phyloP scores from a whole-genome alignment of 2,329 filamentous ascomycete genomes.

The Purpureocillium lavendulum region DNA sequence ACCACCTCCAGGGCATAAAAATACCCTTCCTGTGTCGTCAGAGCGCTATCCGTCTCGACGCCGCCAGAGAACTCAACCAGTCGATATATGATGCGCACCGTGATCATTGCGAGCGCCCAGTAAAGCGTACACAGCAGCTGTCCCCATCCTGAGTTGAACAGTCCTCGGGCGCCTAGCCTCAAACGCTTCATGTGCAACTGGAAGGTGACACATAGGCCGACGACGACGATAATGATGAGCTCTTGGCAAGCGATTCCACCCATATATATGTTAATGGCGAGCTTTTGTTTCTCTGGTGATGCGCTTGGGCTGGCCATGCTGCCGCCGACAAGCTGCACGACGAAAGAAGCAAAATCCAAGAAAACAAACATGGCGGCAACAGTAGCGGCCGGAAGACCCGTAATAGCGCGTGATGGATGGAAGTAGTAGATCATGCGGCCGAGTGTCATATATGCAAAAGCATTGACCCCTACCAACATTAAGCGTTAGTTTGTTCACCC shows the following conservation, averaged over 20 bases:
- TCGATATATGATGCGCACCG: constrained; percentile 44
- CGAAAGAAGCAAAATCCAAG: constrained; percentile 28
- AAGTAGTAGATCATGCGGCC: constrained; percentile 37
- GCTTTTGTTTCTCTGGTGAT: constrained; percentile 15
- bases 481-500: too few species aligned
- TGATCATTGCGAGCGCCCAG: constrained; percentile 25
- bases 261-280: constrained; percentile 39
- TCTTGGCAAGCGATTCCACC: constrained; percentile 43
- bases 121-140: constrained; percentile 21
- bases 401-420: constrained; percentile 25
- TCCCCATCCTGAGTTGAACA: constrained; percentile 8
- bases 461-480: constrained; percentile 28
- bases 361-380: constrained; percentile 30
- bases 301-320: constrained; percentile 16
- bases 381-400: constrained; percentile 24
- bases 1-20: constrained; percentile 37
- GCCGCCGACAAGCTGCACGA: constrained; percentile 25
- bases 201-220: constrained; percentile 20
- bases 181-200: constrained; percentile 3
- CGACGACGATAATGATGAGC: constrained; percentile 39
- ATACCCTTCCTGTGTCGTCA: constrained; percentile 29
- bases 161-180: neutral
- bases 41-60: constrained; percentile 15
- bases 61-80: constrained; percentile 41
- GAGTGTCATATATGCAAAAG: constrained; percentile 37